A percentile compares a stretch with the other conserved stretches of the same genome.
Evolutionary conservation across 2,329 filamentous ascomycete genomes (phyloP).

Genomic region (Aschersonia sp.): DNA sequence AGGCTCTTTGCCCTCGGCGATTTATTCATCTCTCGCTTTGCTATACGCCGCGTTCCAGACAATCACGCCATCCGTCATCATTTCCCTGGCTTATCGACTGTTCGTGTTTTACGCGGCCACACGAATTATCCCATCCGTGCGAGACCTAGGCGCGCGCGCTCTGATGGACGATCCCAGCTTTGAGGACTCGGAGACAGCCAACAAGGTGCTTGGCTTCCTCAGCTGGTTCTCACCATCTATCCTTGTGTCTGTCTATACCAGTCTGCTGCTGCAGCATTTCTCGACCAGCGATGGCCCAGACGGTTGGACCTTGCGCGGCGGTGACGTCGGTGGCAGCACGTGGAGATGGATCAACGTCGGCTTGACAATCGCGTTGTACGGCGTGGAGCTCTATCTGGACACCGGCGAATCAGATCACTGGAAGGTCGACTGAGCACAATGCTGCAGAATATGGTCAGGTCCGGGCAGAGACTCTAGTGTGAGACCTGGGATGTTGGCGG

Average conservation of each 20-base stretch:
- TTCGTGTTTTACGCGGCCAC: conserved; percentile 93
- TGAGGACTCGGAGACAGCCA: conserved; percentile 73
- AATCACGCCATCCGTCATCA: conserved; percentile 89
- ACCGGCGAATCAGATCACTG: conserved; percentile 82
- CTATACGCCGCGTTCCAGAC: conserved; percentile 87
- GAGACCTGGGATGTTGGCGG: too few relatives aligned
- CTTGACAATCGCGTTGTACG: conserved; percentile 78
- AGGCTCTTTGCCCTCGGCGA: conserved; percentile 66
- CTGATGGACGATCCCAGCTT: conserved; percentile 73
- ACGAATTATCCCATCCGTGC: conserved; percentile 85
- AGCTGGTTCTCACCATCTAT: conserved; percentile 94
- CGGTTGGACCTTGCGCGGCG: conserved; percentile 76
- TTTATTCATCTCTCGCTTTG: conserved; percentile 73
- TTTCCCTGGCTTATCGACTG: conserved; percentile 83
- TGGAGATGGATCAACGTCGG: conserved; percentile 92
- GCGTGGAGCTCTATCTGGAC: conserved; percentile 77
- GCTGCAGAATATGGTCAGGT: too few relatives aligned
- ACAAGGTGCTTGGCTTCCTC: conserved; percentile 64
- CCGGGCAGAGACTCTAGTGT: too few relatives aligned
- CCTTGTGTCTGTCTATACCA: conserved; percentile 91
- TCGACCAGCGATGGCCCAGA: conserved; percentile 56
- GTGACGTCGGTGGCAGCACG: conserved; percentile 64
- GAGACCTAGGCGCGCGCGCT: conserved; percentile 70
- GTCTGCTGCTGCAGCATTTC: conserved; percentile 89
- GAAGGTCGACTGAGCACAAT: conserved; percentile 64